phyloP scores from a whole-genome alignment of 169 alveolate species.

The Theileria orientalis region DNA sequence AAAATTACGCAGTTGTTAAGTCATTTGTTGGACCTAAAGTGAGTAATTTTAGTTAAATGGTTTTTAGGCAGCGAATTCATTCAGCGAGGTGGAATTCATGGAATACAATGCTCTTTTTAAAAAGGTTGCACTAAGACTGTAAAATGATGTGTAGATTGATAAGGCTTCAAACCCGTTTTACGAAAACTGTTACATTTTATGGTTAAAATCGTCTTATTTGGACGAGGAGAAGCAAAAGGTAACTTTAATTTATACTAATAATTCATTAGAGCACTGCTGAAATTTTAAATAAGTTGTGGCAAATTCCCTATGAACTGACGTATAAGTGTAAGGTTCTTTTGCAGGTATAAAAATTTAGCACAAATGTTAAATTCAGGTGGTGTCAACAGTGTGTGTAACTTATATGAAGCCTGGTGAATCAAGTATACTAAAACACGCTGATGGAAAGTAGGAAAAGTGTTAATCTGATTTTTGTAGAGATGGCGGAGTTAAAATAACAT shows the following conservation, averaged over 20 bases:
- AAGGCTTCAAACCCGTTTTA: constrained; percentile 9
- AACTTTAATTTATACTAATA: not conserved
- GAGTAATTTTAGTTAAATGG: not conserved
- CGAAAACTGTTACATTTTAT: constrained; percentile 35
- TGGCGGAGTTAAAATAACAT: constrained; percentile 44
- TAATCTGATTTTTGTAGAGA: constrained; percentile 6
- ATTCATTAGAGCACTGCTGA: constrained; percentile 21
- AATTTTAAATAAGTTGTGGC: constrained; percentile 24
- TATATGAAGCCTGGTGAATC: constrained; percentile 25
- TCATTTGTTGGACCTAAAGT: constrained; percentile 19
- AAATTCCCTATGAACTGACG: constrained; percentile 52
- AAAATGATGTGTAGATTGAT: constrained; percentile 1
- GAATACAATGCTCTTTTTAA: constrained; percentile 50
- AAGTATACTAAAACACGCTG: constrained; percentile 25
- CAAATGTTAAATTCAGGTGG: constrained; percentile 2
- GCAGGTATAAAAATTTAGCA: constrained; percentile 16
- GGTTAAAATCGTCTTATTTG: constrained; percentile 53
- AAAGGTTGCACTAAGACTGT: constrained; percentile 11
- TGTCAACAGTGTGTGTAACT: constrained; percentile 42
- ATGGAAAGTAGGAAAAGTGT: not conserved
- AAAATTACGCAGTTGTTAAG: not conserved
- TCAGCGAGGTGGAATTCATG: constrained; percentile 56
- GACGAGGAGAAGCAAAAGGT: constrained; percentile 50
- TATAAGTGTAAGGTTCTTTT: constrained; percentile 47
- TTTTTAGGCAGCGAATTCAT: not conserved